Percentiles rank a stretch among this genome's conserved stretches.
phyloP scores from a whole-genome alignment of 352 stramenopile genomes.

The Globisporangium cylindrosporum region DNA sequence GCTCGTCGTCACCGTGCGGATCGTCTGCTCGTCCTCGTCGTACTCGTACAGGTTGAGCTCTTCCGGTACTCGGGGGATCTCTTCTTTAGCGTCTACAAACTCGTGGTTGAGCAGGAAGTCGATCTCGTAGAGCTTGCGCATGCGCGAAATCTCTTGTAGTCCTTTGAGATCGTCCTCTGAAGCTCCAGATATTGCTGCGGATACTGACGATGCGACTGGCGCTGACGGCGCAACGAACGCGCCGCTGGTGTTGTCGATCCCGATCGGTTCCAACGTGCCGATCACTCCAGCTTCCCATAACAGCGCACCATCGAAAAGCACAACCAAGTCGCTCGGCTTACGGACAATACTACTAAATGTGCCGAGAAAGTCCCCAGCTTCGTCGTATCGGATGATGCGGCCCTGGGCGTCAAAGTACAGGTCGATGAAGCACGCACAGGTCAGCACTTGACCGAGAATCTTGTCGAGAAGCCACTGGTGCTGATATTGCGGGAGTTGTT shows the following conservation, averaged over 20 bases:
- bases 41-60: constrained; percentile 11
- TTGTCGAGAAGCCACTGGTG: constrained; percentile 13
- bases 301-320: constrained; percentile 8
- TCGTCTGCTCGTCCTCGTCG: constrained; percentile 6
- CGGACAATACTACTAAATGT: constrained; percentile 3
- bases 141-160: background rate
- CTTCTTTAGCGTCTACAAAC: background rate
- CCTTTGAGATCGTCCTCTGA: background rate
- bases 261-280: constrained; percentile 1
- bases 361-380: constrained; percentile 20
- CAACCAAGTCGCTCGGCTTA: background rate
- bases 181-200: background rate
- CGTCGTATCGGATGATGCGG: constrained; percentile 21
- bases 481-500: background rate
- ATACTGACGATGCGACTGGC: background rate
- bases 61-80: background rate
- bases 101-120: constrained; percentile 13
- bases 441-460: constrained; percentile 20
- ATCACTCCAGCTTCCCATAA: constrained; percentile 12
- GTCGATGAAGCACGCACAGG: constrained; percentile 19
- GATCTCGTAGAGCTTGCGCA: constrained; percentile 10
- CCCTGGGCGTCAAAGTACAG: constrained; percentile 26
- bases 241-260: constrained; percentile 7
- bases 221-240: background rate
- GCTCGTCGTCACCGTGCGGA: background rate